These are phyloP conservation scores for Nigrospora sphaerica DNA, from an alignment of 2,329 filamentous ascomycete species.

Conservation along the genomic window DNA sequence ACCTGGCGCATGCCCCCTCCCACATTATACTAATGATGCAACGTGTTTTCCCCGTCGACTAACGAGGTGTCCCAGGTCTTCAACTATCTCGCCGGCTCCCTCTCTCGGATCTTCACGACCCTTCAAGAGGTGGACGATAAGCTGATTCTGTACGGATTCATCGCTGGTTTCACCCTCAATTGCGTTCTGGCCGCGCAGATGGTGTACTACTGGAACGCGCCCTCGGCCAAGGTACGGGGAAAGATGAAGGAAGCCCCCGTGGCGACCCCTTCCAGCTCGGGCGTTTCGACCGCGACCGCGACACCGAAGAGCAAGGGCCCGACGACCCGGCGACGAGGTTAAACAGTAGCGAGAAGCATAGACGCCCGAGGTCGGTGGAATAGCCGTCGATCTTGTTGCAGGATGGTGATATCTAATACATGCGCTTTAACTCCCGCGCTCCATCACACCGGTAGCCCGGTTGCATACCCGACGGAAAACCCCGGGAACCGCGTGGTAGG, in stretches of 20 bases:
- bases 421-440: no score
- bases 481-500: no score
- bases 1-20: no score
- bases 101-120: slow-evolving; percentile 95
- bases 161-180: slow-evolving; percentile 88
- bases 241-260: slow-evolving; percentile 28
- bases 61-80: slow-evolving; percentile 60
- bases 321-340: slow-evolving; percentile 34
- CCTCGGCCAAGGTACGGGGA: slow-evolving; percentile 34
- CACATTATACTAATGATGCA: no score
- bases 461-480: no score
- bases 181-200: slow-evolving; percentile 81
- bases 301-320: slow-evolving; percentile 31
- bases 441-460: no score
- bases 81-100: slow-evolving; percentile 90
- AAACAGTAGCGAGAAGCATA: slow-evolving; percentile 5
- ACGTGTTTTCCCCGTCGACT: no score
- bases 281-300: slow-evolving; percentile 16
- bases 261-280: slow-evolving; percentile 15
- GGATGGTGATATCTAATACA: background rate
- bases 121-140: slow-evolving; percentile 96
- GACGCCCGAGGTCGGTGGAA: background rate
- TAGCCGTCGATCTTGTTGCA: background rate
- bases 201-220: slow-evolving; percentile 90
- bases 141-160: slow-evolving; percentile 89